Conservation (phyloP, 176 grass and related monocot species). For the Microstegium vimineum region DNA sequence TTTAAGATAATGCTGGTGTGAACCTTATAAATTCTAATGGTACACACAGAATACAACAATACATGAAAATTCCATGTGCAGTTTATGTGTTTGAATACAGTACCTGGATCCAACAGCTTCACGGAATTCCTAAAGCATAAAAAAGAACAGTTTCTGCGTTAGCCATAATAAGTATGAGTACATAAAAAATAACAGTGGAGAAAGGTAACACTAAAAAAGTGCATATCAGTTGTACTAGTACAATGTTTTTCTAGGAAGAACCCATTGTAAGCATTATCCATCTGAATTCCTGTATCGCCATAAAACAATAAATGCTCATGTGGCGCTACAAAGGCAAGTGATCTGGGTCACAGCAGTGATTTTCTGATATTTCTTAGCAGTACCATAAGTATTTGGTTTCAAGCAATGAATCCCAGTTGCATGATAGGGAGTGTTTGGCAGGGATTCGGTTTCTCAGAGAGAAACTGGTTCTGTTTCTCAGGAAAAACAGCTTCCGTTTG, state of each 20-base stretch:
- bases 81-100: neutral
- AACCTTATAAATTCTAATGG: neutral
- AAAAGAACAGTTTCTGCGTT: conserved; percentile 29
- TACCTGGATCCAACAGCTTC: conserved; percentile 62
- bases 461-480: neutral
- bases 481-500: neutral
- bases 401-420: neutral
- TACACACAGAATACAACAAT: neutral
- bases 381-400: neutral
- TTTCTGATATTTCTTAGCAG: neutral
- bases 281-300: neutral
- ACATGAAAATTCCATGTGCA: neutral
- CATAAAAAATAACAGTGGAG: conserved; percentile 5
- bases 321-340: neutral
- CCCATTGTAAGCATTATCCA: neutral
- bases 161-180: conserved; percentile 13
- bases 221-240: neutral
- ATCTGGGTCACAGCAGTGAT: neutral
- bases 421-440: neutral
- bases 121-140: conserved; percentile 54
- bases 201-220: neutral
- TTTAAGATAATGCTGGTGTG: neutral
- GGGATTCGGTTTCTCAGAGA: neutral
- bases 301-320: neutral
- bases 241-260: neutral